phyloP scores from a whole-genome alignment of 1,284 basidiomycete genomes.

The Ceratobasidium sp. region DNA sequence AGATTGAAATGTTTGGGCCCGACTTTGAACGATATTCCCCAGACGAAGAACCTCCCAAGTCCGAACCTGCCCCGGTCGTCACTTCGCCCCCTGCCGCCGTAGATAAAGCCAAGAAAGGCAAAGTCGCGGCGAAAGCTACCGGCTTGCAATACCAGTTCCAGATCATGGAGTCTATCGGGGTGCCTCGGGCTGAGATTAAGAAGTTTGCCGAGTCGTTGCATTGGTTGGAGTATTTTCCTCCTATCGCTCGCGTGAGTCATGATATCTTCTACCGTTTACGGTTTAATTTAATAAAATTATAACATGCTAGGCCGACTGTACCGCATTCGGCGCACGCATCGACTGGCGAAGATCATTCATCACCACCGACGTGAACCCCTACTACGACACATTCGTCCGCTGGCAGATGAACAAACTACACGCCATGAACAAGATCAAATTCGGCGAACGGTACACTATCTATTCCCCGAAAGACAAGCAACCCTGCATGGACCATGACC shows the following conservation, averaged over 20 bases:
- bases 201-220: constrained; percentile 78
- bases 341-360: constrained; percentile 98
- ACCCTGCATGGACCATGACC: constrained; percentile 99
- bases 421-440: constrained; percentile 59
- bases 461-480: constrained; percentile 99
- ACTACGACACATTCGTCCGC: constrained; percentile 96
- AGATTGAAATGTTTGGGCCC: constrained; percentile 95
- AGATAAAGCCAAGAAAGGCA: constrained; percentile 95
- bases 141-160: constrained; percentile 98
- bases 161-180: constrained; percentile 95
- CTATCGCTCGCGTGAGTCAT: constrained; percentile 71
- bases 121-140: constrained; percentile 92
- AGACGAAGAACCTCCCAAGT: constrained; percentile 63
- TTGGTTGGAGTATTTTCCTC: too few relatives aligned
- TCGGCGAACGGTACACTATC: constrained; percentile 78
- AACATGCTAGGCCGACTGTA: constrained; percentile 77
- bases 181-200: constrained; percentile 91
- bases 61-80: constrained; percentile 55
- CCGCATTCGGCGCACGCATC: constrained; percentile 89
- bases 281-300: neutral
- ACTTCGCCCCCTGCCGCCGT: constrained; percentile 62
- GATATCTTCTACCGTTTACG: neutral
- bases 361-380: constrained; percentile 96
- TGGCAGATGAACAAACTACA: constrained; percentile 99
- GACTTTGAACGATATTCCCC: constrained; percentile 82